A percentile compares a stretch with the other conserved stretches of the same genome.
Evolutionary conservation across 164 flowering plant genomes (phyloP).

Genomic region (Kalanchoe fedtschenkoi): DNA sequence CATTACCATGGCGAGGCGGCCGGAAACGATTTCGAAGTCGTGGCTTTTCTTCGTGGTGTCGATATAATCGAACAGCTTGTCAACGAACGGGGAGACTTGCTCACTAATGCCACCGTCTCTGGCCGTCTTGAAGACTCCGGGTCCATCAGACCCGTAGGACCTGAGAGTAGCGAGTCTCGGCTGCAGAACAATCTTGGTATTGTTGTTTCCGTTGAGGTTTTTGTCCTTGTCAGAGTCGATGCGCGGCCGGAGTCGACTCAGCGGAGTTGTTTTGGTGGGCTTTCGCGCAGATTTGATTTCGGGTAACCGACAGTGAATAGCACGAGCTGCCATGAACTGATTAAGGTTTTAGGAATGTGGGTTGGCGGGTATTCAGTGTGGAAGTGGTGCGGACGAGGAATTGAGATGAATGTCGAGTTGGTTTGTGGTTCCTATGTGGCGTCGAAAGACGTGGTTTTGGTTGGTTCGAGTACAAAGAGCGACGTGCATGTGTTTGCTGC

Average conservation of each 20-base stretch:
- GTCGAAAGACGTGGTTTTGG: no score
- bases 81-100: slow-evolving; percentile 52
- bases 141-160: slow-evolving; percentile 56
- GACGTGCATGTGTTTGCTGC: no score
- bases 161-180: slow-evolving; percentile 73
- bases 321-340: slow-evolving; percentile 26
- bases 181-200: slow-evolving; percentile 48
- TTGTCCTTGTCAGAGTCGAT: no score
- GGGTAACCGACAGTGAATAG: slow-evolving; percentile 22
- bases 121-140: slow-evolving; percentile 28
- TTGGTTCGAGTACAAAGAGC: no score
- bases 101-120: slow-evolving; percentile 16
- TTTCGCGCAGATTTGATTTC: slow-evolving; percentile 12
- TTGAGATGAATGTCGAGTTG: not conserved
- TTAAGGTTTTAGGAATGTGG: no score
- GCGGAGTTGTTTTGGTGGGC: slow-evolving; percentile 3
- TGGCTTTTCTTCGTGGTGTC: slow-evolving; percentile 79
- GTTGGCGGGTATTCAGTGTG: not conserved
- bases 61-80: slow-evolving; percentile 61
- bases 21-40: slow-evolving; percentile 75
- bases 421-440: not conserved
- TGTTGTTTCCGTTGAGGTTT: slow-evolving; percentile 3
- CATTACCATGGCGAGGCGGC: slow-evolving; percentile 87
- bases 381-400: not conserved
- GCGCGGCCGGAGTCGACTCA: slow-evolving; percentile 11